These are phyloP conservation scores for Ceratorhiza oryzae-sativae DNA, from an alignment of 1,284 basidiomycete genomes.

Conservation along the genomic window DNA sequence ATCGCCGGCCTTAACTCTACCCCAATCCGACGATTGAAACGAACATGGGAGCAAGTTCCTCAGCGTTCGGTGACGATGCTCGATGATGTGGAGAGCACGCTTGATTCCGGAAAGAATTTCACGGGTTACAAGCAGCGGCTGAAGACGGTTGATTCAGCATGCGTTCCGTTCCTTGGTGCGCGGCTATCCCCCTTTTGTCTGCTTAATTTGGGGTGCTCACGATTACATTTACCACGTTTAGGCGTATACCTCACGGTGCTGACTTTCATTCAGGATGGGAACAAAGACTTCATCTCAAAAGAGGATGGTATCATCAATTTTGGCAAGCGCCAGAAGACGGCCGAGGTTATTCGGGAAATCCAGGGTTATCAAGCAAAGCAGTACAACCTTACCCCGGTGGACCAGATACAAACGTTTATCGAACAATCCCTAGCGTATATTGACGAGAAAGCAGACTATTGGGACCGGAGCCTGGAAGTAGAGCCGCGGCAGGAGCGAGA, in stretches of 20 bases:
- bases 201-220: conserved; percentile 7
- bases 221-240: conserved; percentile 48
- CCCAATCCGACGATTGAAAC: conserved; percentile 89
- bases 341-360: conserved; percentile 95
- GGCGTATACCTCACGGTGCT: conserved; percentile 95
- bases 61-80: conserved; percentile 56
- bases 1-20: conserved; percentile 95
- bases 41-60: conserved; percentile 93
- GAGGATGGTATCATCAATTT: conserved; percentile 89
- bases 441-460: conserved; percentile 69
- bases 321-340: conserved; percentile 90
- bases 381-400: conserved; percentile 82
- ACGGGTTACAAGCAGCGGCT: conserved; percentile 88
- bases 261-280: conserved; percentile 99
- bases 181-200: background rate
- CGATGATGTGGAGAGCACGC: conserved; percentile 77
- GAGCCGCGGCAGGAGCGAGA: conserved; percentile 95
- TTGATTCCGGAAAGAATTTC: conserved; percentile 93
- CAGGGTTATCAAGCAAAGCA: conserved; percentile 93
- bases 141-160: conserved; percentile 87
- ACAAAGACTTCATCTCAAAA: conserved; percentile 79
- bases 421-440: conserved; percentile 77
- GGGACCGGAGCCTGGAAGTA: conserved; percentile 82
- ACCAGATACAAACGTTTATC: conserved; percentile 75
- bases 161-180: conserved; percentile 93